Evolutionary conservation across 2,329 filamentous ascomycete genomes (phyloP), one percentile per base, ranked within the genome.

Genomic region (Colletotrichum viniferum): DNA sequence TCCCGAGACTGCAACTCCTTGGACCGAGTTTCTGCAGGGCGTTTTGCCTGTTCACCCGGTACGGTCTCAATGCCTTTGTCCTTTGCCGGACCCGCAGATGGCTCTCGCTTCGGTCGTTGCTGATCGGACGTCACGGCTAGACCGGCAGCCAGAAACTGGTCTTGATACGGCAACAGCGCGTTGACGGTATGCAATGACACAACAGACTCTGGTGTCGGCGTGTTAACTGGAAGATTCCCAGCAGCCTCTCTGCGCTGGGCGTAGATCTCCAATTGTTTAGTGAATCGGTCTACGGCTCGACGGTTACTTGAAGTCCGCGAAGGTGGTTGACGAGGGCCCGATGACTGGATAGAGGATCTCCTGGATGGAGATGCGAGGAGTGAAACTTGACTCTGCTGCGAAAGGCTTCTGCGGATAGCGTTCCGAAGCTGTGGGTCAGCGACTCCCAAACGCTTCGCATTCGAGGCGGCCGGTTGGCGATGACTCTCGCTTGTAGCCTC

Each of bases 91-190:
- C 62, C 36, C 18, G 14, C 55, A 18, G 36, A 67, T 48, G 73
- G 79, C 58, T 58, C 43, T 52, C n/a, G 79, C 67, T 55, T 78
- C 24, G 74, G 77, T 7, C 62, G 83, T 80, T 86, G 87, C 77
- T 87, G 90, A 74, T 77, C 84, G 43, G 90, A 91, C 13, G 90
- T 92, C 2, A 92, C 87, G 3, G 90, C 89, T 65, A 92, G 84
- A 2, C 90, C 89, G 69, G 88, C 90, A 72, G 86, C 85, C 71
- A 83, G 83, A 76, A 92, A 91, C 75, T 92, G 86, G 5, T 86
- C 83, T 62, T 85, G 87, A 78, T 88, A 92, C 3, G 90, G 90
- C 30, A 90, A 79, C 4, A 92, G 82, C 34, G 88, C 88, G 30
- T 87, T 85, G 21, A 92, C 84, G 3, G 90, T 92, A 74, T 87